Percentiles rank a stretch among this genome's conserved stretches.
phyloP scores from a whole-genome alignment of 306 rosid genomes.

The Ochetophila trinervis region DNA sequence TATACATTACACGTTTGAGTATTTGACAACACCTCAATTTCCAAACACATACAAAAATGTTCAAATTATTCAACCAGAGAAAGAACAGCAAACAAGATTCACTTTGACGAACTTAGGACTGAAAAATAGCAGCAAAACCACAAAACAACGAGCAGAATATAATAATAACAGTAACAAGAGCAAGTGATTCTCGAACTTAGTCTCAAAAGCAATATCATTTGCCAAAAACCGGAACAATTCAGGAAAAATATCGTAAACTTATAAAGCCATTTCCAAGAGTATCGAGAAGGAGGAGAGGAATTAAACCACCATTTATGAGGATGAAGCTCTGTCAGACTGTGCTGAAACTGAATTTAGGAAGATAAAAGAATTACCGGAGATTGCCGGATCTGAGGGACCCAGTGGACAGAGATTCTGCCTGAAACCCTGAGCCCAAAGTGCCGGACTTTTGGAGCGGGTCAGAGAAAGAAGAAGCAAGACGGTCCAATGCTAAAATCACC shows the following conservation, averaged over 20 bases:
- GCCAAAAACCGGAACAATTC: slow-evolving; percentile 1
- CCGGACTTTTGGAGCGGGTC: slow-evolving; percentile 23
- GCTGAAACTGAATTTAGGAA: slow-evolving; percentile 11
- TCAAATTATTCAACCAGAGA: neutral
- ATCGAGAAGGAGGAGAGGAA: neutral
- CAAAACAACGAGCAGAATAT: slow-evolving; percentile 11
- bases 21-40: neutral
- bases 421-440: slow-evolving; percentile 33
- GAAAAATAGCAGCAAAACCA: neutral
- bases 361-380: slow-evolving; percentile 33
- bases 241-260: neutral
- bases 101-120: neutral
- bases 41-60: neutral
- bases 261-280: slow-evolving; percentile 14
- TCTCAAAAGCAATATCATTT: slow-evolving; percentile 5
- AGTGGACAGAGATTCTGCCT: slow-evolving; percentile 23
- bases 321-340: slow-evolving; percentile 15
- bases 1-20: neutral
- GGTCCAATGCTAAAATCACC: slow-evolving; percentile 17
- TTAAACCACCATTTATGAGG: neutral
- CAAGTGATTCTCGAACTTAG: neutral
- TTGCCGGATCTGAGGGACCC: slow-evolving; percentile 41
- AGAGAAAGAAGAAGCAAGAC: neutral
- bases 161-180: neutral
- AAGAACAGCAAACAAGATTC: neutral